These are phyloP conservation scores for Priceomyces fermenticarens DNA, from an alignment of 805 yeast species.

Conservation along the genomic window DNA sequence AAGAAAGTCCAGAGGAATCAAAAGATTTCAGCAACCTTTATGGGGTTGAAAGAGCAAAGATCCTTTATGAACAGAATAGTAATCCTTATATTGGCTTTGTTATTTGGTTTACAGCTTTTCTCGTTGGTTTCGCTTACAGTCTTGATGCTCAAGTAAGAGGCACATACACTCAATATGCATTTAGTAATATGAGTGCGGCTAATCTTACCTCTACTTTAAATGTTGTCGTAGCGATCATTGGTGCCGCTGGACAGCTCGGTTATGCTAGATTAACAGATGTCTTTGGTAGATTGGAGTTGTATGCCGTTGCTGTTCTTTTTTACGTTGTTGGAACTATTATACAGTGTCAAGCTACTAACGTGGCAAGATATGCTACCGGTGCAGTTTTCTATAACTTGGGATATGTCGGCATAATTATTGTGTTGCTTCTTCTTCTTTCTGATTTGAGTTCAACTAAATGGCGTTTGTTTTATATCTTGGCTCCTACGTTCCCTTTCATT, in stretches of 20 bases:
- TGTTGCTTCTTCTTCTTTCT: constrained; percentile 13
- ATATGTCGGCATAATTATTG: constrained; percentile 13
- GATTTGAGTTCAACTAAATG: constrained; percentile 16
- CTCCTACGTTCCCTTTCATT: constrained; percentile 15
- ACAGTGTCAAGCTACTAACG: constrained; percentile 26
- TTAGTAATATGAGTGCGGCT: constrained; percentile 20
- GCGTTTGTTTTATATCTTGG: constrained; percentile 14
- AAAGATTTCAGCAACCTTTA: neutral
- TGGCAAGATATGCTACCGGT: constrained; percentile 27
- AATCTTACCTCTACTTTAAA: constrained; percentile 23
- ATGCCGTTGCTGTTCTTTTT: constrained; percentile 18
- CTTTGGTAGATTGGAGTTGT: constrained; percentile 25
- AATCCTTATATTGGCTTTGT: neutral
- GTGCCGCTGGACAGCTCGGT: constrained; percentile 28
- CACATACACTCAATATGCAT: constrained; percentile 21
- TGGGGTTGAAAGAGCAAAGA: constrained; percentile 5
- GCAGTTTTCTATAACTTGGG: constrained; percentile 22
- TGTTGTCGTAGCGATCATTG: constrained; percentile 25
- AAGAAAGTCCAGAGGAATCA: too few species aligned
- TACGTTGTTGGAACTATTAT: constrained; percentile 27
- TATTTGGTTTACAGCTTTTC: constrained; percentile 9
- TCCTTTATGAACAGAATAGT: constrained; percentile 4
- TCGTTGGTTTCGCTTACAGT: constrained; percentile 24
- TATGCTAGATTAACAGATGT: constrained; percentile 26
- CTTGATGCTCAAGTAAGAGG: constrained; percentile 22